Base-by-base conservation (phyloP, 257 asterid species). In the Solanum verrucosum region DNA sequence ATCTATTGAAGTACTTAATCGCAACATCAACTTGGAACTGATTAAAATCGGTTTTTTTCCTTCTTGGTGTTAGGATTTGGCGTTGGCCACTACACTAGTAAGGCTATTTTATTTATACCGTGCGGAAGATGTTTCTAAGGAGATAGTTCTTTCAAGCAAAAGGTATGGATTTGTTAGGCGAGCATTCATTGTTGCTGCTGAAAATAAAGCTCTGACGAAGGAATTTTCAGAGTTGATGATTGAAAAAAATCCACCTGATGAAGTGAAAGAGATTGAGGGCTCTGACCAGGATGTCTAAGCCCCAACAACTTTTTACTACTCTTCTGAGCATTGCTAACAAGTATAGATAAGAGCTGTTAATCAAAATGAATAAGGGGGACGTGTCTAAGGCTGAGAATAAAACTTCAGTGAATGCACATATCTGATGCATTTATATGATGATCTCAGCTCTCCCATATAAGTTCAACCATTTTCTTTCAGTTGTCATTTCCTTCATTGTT, bases 141-240 rank as follows among this genome's bases (percentile, higher is more conserved):
- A 81, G 67, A 11, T 90, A 42, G 65, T 3, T 56, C 7, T 89
- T 29, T 81, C 91, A 2, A 40, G 16, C 23, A 23, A 77, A 44
- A 84, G 56, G 4, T 91, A 89, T 49, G 92, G 88, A 21, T 87
- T 91, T 0, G 92, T 90, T 16, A 70, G 79, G 21, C 86, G 93
- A 5, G 92, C 88, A 7, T 89, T 85, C 56, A 73, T 92, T 84
- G 65, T 87, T 5, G 40, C 87, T 3, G 68, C 40, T 14, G 71
- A 87, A 78, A 93, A 90, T 84, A 90, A 86, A 70, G 7, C 33
- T 29, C 13, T 12, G 5, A 40, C 6, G 1, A 88, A 85, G 86
- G 87, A 89, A 3, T 87, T 87, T 6, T 88, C 74, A 23, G 37
- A 67, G 77, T 88, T 52, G n/a, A 16, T 52, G n/a, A 52, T 18